These are phyloP conservation scores for Xanthoconium stramineum DNA, from an alignment of 768 basidiomycete genomes.

Conservation along the genomic window DNA sequence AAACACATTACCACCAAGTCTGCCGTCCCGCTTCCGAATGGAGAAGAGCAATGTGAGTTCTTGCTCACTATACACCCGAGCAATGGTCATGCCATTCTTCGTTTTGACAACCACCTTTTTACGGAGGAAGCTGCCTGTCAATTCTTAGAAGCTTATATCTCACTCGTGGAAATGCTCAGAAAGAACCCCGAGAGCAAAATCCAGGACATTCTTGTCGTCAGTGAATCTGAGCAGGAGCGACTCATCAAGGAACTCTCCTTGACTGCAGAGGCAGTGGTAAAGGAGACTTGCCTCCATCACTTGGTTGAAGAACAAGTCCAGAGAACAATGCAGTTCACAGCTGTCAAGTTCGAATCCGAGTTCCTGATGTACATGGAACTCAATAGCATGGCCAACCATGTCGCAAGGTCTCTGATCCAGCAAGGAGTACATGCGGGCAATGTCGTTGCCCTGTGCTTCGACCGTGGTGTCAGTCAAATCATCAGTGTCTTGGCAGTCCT, in stretches of 20 bases:
- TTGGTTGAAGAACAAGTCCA: constrained; percentile 17
- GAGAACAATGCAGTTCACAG: constrained; percentile 20
- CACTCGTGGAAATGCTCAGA: constrained; percentile 25
- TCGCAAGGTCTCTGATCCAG: constrained; percentile 27
- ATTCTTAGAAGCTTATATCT: constrained; percentile 30
- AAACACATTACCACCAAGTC: constrained; percentile 18
- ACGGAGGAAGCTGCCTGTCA: constrained; percentile 28
- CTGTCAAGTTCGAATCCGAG: constrained; percentile 29
- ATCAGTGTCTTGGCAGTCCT: constrained; percentile 30
- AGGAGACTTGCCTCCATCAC: constrained; percentile 18
- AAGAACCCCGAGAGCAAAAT: constrained; percentile 10
- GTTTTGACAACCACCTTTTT: constrained; percentile 30
- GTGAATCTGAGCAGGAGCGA: constrained; percentile 11
- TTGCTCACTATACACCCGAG: constrained; percentile 25
- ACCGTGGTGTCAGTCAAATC: constrained; percentile 28
- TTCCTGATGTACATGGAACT: constrained; percentile 32
- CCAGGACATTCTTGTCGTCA: constrained; percentile 18
- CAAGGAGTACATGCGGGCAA: constrained; percentile 25
- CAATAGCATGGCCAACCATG: constrained; percentile 31
- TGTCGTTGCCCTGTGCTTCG: constrained; percentile 28
- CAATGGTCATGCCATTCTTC: constrained; percentile 24
- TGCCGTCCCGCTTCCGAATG: constrained; percentile 23
- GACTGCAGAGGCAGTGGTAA: constrained; percentile 9
- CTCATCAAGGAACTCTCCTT: constrained; percentile 29
- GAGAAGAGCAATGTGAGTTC: constrained; percentile 25